A percentile compares a stretch with the other conserved stretches of the same genome.
Conservation (phyloP, 2,329 filamentous ascomycete species). For the Fusarium mexicanum region DNA sequence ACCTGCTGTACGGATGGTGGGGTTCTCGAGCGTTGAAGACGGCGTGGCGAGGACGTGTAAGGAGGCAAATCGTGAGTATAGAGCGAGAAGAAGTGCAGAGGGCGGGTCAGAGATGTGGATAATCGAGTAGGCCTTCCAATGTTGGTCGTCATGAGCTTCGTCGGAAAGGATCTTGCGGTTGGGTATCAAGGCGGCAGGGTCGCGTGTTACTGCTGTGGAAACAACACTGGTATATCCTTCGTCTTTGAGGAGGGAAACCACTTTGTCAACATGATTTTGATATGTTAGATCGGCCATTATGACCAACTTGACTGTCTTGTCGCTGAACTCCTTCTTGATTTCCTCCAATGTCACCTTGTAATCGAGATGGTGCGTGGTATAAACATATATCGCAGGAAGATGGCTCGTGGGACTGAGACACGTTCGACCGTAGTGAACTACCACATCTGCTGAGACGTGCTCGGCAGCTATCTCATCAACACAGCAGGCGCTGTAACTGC, state of each 20-base stretch:
- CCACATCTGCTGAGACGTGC: slow-evolving; percentile 87
- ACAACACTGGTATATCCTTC: slow-evolving; percentile 77
- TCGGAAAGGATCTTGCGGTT: slow-evolving; percentile 75
- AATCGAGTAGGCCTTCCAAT: slow-evolving; percentile 74
- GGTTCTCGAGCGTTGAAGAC: slow-evolving; percentile 63
- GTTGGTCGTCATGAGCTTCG: slow-evolving; percentile 52
- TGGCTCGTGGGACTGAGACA: slow-evolving; percentile 91
- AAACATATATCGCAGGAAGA: slow-evolving; percentile 89
- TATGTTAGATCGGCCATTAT: slow-evolving; percentile 93
- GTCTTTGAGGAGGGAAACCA: slow-evolving; percentile 65
- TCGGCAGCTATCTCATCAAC: slow-evolving; percentile 97
- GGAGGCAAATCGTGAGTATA: slow-evolving; percentile 81
- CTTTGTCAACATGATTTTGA: slow-evolving; percentile 72
- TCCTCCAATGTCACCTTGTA: slow-evolving; percentile 63
- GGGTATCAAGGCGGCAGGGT: slow-evolving; percentile 83
- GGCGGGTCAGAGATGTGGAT: slow-evolving; percentile 88
- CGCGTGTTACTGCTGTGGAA: slow-evolving; percentile 76
- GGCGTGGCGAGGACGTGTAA: slow-evolving; percentile 80
- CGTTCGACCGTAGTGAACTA: slow-evolving; percentile 93
- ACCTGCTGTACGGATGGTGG: slow-evolving; percentile 57
- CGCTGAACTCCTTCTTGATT: slow-evolving; percentile 75
- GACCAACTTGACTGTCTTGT: slow-evolving; percentile 71
- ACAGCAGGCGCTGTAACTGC: slow-evolving; percentile 96
- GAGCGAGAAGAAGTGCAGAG: slow-evolving; percentile 83
- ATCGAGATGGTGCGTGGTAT: slow-evolving; percentile 78